phyloP scores from a whole-genome alignment of 371 early-diverging fungal species.

The Cokeromyces recurvatus region DNA sequence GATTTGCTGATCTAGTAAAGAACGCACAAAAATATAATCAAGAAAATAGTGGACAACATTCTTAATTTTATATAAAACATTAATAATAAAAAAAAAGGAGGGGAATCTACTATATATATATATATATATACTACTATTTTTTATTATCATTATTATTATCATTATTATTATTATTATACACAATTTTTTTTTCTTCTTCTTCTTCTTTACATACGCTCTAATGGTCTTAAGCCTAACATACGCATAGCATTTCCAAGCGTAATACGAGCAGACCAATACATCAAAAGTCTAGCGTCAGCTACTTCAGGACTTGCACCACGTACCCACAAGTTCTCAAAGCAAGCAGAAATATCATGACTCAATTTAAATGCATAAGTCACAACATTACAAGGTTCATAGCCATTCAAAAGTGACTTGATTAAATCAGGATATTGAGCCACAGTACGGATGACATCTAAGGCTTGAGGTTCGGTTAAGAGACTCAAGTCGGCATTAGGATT shows the following conservation, averaged over 20 bases:
- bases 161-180: too few species aligned
- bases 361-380: slow-evolving; percentile 93
- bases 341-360: slow-evolving; percentile 78
- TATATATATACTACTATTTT: too few species aligned
- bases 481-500: slow-evolving; percentile 60
- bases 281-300: slow-evolving; percentile 74
- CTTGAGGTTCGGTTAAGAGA: slow-evolving; percentile 70
- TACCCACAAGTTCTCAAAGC: slow-evolving; percentile 85
- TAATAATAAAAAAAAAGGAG: too few species aligned
- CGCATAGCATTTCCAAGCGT: slow-evolving; percentile 84
- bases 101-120: too few species aligned
- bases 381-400: slow-evolving; percentile 90
- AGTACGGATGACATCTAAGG: slow-evolving; percentile 71
- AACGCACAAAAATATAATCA: slow-evolving; percentile 27
- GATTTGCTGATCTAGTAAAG: slow-evolving; percentile 31
- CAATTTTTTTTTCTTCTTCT: too few species aligned
- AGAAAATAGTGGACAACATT: neutral
- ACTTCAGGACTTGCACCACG: slow-evolving; percentile 71
- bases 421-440: slow-evolving; percentile 93
- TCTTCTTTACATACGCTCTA: slow-evolving; percentile 89
- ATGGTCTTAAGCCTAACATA: slow-evolving; percentile 73
- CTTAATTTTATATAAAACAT: too few species aligned
- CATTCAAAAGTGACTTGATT: slow-evolving; percentile 56
- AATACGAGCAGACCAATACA: slow-evolving; percentile 74
- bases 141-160: too few species aligned